Evolutionary conservation across 768 basidiomycete genomes (phyloP), one percentile per base, ranked within the genome.

Genomic region (Lactarius pseudohatsudake): DNA sequence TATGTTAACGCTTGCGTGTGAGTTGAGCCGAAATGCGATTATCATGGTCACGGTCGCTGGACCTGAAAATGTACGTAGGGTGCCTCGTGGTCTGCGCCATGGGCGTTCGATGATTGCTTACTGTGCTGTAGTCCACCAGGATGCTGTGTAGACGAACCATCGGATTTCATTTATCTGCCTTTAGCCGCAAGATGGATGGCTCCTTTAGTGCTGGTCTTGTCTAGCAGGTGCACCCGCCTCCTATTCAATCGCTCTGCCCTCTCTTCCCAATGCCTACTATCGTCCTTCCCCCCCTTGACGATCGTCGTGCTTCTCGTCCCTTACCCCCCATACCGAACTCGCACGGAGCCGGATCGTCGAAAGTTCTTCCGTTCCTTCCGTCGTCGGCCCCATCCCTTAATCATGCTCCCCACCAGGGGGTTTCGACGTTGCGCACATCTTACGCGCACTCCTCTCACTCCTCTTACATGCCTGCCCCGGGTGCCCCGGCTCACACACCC

Each of bases 401-500:
- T 62, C 38, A 15, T 5, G 7, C 34, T 4, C 32, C 53, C 15
- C n/a, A 20, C 40, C 32, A 53, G 20, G 16, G 18, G 1, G 32
- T 34, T 5, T 67, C 50, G 28, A 59, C 32, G 41, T 64, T 32
- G 5, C 16, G 50, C 50, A 8, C 34, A 32, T 38, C 57, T 34
- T 55, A 28, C 5, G 11, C 50, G 4, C 22, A 28, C 47, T 16
- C 38, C 8, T 43, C 57, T n/a, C 15, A 9, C 56, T 38, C 43
- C 8, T 43, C 57, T n/a, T 13, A n/a, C 47, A 55, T 54, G 43
- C 41, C 13, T 18, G 22, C 18, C 28, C 36, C 30, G 34, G 64
- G 72, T 59, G 72, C 68, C n/a, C 26, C 26, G 26, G 26, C 26
- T 26, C 26, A 26, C 28, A 62, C 67, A 20, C 65, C 75, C 26